These are phyloP conservation scores for Chlorella sorokiniana DNA, from an alignment of 139 green algal species.

Conservation along the genomic window DNA sequence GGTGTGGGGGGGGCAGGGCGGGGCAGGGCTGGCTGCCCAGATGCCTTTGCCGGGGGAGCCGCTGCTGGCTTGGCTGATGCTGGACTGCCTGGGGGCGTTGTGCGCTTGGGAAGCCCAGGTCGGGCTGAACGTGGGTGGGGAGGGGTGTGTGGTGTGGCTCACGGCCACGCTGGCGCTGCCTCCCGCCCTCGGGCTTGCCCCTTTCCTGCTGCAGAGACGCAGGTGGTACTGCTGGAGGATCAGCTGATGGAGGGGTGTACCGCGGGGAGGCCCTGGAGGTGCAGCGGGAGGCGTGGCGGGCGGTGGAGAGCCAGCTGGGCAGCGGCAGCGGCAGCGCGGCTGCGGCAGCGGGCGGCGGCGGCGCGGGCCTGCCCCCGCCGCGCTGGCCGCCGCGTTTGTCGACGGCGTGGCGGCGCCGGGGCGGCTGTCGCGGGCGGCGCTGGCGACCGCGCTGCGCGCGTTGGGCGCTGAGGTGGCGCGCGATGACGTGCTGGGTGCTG, in stretches of 20 bases:
- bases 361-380: neutral
- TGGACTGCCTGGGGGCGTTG: too few relatives aligned
- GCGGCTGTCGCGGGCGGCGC: constrained; percentile 24
- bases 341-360: neutral
- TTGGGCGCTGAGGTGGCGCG: neutral
- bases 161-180: neutral
- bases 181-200: neutral
- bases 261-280: neutral
- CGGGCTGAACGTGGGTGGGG: too few relatives aligned
- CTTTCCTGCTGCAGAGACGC: neutral
- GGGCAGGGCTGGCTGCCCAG: neutral
- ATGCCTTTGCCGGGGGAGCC: neutral
- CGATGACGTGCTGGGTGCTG: constrained; percentile 6
- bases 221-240: constrained; percentile 37
- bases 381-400: constrained; percentile 6
- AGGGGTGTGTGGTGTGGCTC: too few relatives aligned
- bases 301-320: constrained; percentile 14
- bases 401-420: constrained; percentile 24
- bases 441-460: constrained; percentile 5
- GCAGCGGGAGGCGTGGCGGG: neutral
- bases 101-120: too few relatives aligned
- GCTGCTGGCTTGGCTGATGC: too few relatives aligned
- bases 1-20: neutral
- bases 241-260: constrained; percentile 14
- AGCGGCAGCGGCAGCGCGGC: neutral